These are phyloP conservation scores for Phlebiopsis flavidoalba DNA, from an alignment of 768 basidiomycete genomes.

Conservation along the genomic window DNA sequence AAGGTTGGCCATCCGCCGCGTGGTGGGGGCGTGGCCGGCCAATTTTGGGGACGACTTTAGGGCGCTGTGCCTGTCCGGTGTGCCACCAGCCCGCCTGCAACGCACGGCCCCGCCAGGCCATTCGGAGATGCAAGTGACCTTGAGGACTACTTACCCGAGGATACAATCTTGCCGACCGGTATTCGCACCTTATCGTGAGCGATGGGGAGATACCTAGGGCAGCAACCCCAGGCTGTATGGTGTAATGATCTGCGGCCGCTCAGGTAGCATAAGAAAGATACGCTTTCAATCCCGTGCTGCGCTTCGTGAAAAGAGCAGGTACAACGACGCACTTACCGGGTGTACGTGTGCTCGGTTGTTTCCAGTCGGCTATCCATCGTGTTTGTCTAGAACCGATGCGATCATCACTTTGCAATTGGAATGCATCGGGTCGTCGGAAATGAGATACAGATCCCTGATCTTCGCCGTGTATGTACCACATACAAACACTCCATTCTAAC, in stretches of 20 bases:
- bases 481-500: slow-evolving; percentile 4
- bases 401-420: background rate
- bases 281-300: background rate
- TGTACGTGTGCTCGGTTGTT: background rate
- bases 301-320: background rate
- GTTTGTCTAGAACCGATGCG: slow-evolving; percentile 1
- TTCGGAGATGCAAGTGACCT: background rate
- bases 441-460: slow-evolving; percentile 8
- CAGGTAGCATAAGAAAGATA: background rate
- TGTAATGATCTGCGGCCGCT: slow-evolving; percentile 3
- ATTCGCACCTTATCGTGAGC: slow-evolving; percentile 1
- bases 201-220: background rate
- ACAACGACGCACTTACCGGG: background rate
- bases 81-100: background rate
- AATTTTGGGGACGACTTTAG: slow-evolving; percentile 24
- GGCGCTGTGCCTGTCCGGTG: slow-evolving; percentile 1
- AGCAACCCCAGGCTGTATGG: background rate
- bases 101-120: background rate
- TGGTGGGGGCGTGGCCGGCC: slow-evolving; percentile 31
- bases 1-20: slow-evolving; percentile 24
- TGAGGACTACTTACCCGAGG: background rate
- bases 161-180: background rate
- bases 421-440: slow-evolving; percentile 6
- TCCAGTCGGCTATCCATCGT: background rate
- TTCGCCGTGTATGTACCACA: background rate